Conservation (phyloP, 1,139 yeast species). For the Casaregolazyma suthepensis region DNA sequence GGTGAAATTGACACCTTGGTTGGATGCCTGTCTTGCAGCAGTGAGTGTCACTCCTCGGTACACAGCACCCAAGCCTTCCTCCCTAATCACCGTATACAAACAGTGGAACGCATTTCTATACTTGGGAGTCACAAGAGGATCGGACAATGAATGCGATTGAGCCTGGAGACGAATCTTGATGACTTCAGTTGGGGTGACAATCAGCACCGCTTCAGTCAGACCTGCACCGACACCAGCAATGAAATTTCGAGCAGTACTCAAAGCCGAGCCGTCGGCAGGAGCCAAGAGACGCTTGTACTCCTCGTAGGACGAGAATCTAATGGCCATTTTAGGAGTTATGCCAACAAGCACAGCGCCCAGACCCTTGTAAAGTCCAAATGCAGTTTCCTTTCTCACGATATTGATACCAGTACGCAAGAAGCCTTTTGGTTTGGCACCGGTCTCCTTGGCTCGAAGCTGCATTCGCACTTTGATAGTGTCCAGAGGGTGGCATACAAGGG, state of each 20-base stretch:
- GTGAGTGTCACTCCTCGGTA: slow-evolving; percentile 95
- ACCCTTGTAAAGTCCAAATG: slow-evolving; percentile 87
- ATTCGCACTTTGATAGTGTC: slow-evolving; percentile 90
- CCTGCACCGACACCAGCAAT: slow-evolving; percentile 98
- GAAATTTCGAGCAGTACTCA: slow-evolving; percentile 63
- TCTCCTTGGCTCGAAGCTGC: slow-evolving; percentile 43
- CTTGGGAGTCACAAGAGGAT: slow-evolving; percentile 73
- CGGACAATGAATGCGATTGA: slow-evolving; percentile 84
- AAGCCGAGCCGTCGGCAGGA: slow-evolving; percentile 55
- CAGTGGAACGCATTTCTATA: slow-evolving; percentile 94
- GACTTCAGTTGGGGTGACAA: slow-evolving; percentile 96
- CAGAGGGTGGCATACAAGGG: slow-evolving; percentile 91
- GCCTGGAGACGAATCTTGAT: slow-evolving; percentile 95
- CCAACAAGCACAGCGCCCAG: slow-evolving; percentile 96
- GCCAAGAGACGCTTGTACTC: slow-evolving; percentile 69
- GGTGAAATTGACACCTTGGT: slow-evolving; percentile 97
- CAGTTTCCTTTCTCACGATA: slow-evolving; percentile 75
- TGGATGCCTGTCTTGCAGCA: slow-evolving; percentile 96
- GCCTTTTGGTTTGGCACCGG: slow-evolving; percentile 47
- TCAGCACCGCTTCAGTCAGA: slow-evolving; percentile 87
- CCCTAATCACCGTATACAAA: slow-evolving; percentile 72
- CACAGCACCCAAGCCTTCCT: slow-evolving; percentile 84
- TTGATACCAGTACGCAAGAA: slow-evolving; percentile 73
- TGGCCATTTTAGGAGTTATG: slow-evolving; percentile 97
- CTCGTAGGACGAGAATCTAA: slow-evolving; percentile 91